Conservation (phyloP, 371 early-diverging fungal species). For the Rhizopus stolonifer region DNA sequence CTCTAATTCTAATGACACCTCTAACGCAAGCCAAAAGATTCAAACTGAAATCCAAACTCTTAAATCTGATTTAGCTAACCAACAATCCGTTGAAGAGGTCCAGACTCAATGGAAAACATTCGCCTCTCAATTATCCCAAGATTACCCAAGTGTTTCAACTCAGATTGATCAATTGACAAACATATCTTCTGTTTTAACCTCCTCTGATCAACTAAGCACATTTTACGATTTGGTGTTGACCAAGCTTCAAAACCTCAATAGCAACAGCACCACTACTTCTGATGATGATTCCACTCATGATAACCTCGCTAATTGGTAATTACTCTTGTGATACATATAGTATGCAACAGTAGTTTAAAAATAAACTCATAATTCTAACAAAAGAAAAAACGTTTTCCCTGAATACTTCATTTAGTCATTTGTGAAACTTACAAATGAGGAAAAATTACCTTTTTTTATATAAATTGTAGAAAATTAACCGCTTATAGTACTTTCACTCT, state of each 20-base stretch:
- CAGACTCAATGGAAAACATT: slow-evolving; percentile 23
- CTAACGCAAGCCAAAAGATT: slow-evolving; percentile 12
- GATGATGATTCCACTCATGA: no score
- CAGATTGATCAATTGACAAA: slow-evolving; percentile 16
- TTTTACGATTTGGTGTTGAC: slow-evolving; percentile 12
- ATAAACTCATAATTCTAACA: no score
- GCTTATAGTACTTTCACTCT: no score
- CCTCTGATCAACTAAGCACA: slow-evolving; percentile 13
- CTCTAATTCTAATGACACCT: no score
- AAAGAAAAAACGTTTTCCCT: no score
- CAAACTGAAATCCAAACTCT: slow-evolving; percentile 17
- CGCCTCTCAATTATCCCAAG: slow-evolving; percentile 8
- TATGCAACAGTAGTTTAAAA: no score
- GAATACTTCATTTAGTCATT: no score
- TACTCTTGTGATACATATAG: background rate
- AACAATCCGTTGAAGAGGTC: slow-evolving; percentile 13
- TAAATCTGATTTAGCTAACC: slow-evolving; percentile 5
- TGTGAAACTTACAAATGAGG: no score
- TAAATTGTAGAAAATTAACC: no score
- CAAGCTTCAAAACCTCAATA: background rate
- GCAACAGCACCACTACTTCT: no score
- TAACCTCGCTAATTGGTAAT: slow-evolving; percentile 18
- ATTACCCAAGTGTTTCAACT: slow-evolving; percentile 16
- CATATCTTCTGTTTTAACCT: slow-evolving; percentile 13
- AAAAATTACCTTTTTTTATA: no score